phyloP scores from a whole-genome alignment of 768 basidiomycete genomes.

The Mycena galopus region DNA sequence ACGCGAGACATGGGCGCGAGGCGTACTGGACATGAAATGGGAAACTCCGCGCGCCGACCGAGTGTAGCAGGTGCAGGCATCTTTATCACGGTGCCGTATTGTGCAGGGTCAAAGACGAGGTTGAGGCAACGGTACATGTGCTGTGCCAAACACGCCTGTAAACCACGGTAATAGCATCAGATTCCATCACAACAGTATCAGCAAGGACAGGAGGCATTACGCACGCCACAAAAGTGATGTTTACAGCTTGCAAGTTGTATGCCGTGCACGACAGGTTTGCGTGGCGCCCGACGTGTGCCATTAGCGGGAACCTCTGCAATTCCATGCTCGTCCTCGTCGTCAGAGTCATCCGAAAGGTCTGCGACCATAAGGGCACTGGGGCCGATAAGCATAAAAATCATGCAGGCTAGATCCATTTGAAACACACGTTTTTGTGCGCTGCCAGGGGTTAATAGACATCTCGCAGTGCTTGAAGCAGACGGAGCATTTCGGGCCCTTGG shows the following conservation, averaged over 20 bases:
- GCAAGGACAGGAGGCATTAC: background rate
- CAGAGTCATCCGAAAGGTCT: constrained; percentile 36
- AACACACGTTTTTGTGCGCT: constrained; percentile 30
- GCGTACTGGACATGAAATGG: constrained; percentile 39
- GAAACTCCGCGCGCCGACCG: constrained; percentile 34
- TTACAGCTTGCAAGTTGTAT: constrained; percentile 39
- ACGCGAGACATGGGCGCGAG: background rate
- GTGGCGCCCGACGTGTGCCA: constrained; percentile 6
- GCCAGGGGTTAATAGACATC: constrained; percentile 38
- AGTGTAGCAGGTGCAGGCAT: background rate
- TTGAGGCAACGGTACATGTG: constrained; percentile 37
- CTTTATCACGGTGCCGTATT: constrained; percentile 31
- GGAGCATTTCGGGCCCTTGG: constrained; percentile 37
- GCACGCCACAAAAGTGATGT: constrained; percentile 40
- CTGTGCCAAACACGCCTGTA: constrained; percentile 38
- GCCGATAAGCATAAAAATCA: background rate
- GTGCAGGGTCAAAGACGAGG: constrained; percentile 34
- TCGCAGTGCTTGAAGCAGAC: constrained; percentile 37
- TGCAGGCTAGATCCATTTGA: constrained; percentile 9
- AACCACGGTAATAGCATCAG: background rate
- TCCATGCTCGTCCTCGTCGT: constrained; percentile 27
- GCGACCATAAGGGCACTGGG: constrained; percentile 32
- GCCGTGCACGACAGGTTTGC: constrained; percentile 28
- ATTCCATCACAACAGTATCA: background rate
- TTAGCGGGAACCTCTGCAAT: constrained; percentile 19